A percentile compares a stretch with the other conserved stretches of the same genome.
Conservation (phyloP, 352 stramenopile genomes). For the Phytophthora niederhauseri region DNA sequence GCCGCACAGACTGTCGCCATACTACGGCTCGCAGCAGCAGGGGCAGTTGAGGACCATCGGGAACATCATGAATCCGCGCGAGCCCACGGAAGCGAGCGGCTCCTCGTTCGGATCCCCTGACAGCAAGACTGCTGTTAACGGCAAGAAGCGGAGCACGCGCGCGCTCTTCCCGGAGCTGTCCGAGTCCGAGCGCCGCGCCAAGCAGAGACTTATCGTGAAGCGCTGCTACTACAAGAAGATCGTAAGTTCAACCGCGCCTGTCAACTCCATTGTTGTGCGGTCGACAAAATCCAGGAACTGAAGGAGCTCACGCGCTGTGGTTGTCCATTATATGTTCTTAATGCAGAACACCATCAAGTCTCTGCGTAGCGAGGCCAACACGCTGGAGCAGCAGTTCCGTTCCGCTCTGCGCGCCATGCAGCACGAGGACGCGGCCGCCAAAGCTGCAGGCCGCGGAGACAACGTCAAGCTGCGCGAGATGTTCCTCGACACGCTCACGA, state of each 20-base stretch:
- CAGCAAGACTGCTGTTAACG: conserved; percentile 3
- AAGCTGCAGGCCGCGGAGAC: conserved; percentile 13
- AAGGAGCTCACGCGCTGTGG: conserved; percentile 29
- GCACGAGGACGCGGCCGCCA: conserved; percentile 33
- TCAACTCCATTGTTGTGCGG: conserved; percentile 15
- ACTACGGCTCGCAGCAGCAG: conserved; percentile 27
- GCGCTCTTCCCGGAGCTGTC: conserved; percentile 47
- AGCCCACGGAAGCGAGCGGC: conserved; percentile 23
- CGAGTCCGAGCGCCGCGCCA: conserved; percentile 61
- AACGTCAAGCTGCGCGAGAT: conserved; percentile 40
- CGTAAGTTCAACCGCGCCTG: conserved; percentile 43
- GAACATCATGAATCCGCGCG: conserved; percentile 29
- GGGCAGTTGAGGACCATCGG: conserved; percentile 31
- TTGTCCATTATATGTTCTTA: conserved; percentile 14
- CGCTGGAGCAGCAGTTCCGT: conserved; percentile 47
- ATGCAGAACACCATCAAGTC: conserved; percentile 71
- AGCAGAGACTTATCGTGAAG: conserved; percentile 77
- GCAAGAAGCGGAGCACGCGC: conserved; percentile 62
- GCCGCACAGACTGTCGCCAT: conserved; percentile 28
- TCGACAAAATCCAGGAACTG: conserved; percentile 30
- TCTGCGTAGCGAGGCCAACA: conserved; percentile 54
- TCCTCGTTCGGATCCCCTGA: conserved; percentile 4
- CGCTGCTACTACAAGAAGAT: conserved; percentile 86
- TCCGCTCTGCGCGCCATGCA: conserved; percentile 41
- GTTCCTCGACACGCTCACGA: conserved; percentile 49